Evolutionary conservation across 2,329 filamentous ascomycete genomes (phyloP), one percentile per base, ranked within the genome.

Genomic region (Botrytis elliptica): DNA sequence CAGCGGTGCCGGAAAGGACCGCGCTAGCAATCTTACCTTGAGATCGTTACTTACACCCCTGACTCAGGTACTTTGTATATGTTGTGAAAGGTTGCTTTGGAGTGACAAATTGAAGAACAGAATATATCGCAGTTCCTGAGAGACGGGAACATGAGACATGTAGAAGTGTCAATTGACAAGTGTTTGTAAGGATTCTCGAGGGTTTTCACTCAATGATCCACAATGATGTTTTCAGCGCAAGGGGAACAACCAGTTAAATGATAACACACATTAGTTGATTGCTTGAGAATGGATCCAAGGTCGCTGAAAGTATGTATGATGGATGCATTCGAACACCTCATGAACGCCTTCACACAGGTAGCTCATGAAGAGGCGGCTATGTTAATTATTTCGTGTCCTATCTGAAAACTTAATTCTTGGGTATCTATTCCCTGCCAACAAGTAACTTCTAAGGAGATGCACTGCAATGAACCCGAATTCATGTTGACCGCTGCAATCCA

Each of bases 161-260:
- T 52, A 55, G 33, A 18, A 55, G 14, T 33, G 44, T 44, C 29
- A 44, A 22, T 46, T 72, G 62, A 57, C n/a, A 59, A 59, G 8
- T 44, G 18, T 62, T 55, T 33, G 49, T 29, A 20, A 69, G 18
- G 52, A 18, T 29, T 66, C 33, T n/a, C 36, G 60, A 44, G 18
- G 59, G 40, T 62, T 44, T n/a, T 55, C 38, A 42, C 36, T 46
- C 44, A 18, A 46, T 22, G 60, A 63, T 70, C 52, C 72, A 73
- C 68, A 73, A 29, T 33, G 29, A 38, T 67, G 57, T 49, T 44
- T 68, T 40, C 22, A 59, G 46, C 25, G 33, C 49, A 72, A 59
- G 22, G 71, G 52, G 25, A 36, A 64, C 40, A 73, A 20, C 70
- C 70, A 72, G 62, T 72, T 46, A 38, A 38, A 65, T 59, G 70